phyloP scores from a whole-genome alignment of 257 asterid genomes.

The Gynochthodes officinalis region DNA sequence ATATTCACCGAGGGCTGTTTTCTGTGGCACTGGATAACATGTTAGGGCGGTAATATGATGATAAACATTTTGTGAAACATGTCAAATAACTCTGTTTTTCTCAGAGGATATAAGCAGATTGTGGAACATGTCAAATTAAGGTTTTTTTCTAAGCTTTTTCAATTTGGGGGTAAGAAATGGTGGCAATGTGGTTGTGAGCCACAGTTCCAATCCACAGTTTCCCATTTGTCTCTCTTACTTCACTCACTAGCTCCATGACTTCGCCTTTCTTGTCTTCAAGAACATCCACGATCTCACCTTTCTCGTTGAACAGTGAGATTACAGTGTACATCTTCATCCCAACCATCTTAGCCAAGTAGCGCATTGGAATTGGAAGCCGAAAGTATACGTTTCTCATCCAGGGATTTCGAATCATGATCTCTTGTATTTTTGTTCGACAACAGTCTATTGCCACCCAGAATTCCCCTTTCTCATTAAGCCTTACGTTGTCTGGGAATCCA shows the following conservation, averaged over 20 bases:
- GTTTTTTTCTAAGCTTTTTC: too few species aligned
- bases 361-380: slow-evolving; percentile 70
- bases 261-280: slow-evolving; percentile 80
- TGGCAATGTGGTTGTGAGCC: slow-evolving; percentile 90
- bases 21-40: too few species aligned
- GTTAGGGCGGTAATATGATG: too few species aligned
- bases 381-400: slow-evolving; percentile 74
- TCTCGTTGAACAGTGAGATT: slow-evolving; percentile 48
- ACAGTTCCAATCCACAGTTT: slow-evolving; percentile 94
- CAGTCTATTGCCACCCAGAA: slow-evolving; percentile 94
- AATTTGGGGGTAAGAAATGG: slow-evolving; percentile 50
- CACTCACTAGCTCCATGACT: slow-evolving; percentile 88
- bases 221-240: slow-evolving; percentile 72
- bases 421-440: slow-evolving; percentile 68
- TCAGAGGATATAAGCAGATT: too few species aligned
- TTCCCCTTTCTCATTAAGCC: slow-evolving; percentile 63
- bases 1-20: too few species aligned
- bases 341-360: slow-evolving; percentile 50
- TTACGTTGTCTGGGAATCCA: slow-evolving; percentile 80
- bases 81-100: too few species aligned
- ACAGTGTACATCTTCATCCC: slow-evolving; percentile 79
- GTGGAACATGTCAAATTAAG: too few species aligned
- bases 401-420: slow-evolving; percentile 52
- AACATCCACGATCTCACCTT: slow-evolving; percentile 74
- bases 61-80: too few species aligned